Evolutionary conservation across 1,284 basidiomycete genomes (phyloP).

Genomic region (Naganishia sp.): DNA sequence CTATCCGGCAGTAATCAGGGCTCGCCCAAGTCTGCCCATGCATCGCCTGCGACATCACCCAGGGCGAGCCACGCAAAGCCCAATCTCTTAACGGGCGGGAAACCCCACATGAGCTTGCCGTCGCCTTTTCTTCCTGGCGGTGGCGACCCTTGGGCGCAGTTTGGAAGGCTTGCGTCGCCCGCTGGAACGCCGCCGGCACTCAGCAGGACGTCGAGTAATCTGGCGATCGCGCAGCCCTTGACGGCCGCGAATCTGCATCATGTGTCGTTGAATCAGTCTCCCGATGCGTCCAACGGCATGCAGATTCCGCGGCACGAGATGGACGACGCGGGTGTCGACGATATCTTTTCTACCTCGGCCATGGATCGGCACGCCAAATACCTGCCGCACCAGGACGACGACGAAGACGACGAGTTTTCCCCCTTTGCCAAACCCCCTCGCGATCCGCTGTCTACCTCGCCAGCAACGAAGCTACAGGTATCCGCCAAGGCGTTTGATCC

Average conservation of each 20-base stretch:
- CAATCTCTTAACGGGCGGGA: constrained; percentile 64
- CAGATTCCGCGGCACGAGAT: constrained; percentile 31
- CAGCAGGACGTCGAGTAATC: constrained; percentile 66
- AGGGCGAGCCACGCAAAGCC: constrained; percentile 56
- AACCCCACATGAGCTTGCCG: constrained; percentile 20
- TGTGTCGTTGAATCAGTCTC: constrained; percentile 31
- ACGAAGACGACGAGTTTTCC: constrained; percentile 62
- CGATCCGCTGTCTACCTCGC: constrained; percentile 36
- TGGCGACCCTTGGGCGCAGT: constrained; percentile 31
- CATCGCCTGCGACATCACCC: constrained; percentile 42
- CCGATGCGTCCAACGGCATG: not conserved
- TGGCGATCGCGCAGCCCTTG: constrained; percentile 83
- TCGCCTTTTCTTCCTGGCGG: constrained; percentile 10
- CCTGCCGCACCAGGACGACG: constrained; percentile 51
- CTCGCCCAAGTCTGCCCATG: constrained; percentile 38
- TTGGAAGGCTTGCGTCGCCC: constrained; percentile 30
- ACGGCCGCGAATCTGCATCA: constrained; percentile 53
- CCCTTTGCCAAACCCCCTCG: constrained; percentile 54
- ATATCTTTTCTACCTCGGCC: constrained; percentile 44
- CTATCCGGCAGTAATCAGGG: constrained; percentile 11
- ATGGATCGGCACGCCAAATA: constrained; percentile 31
- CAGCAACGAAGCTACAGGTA: constrained; percentile 37
- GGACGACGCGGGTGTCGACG: constrained; percentile 37
- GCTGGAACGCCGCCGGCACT: constrained; percentile 59
- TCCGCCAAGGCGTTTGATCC: constrained; percentile 50